Evolutionary conservation across 2,329 filamentous ascomycete species (phyloP).

Genomic region (Drechslerella coelobrocha): DNA sequence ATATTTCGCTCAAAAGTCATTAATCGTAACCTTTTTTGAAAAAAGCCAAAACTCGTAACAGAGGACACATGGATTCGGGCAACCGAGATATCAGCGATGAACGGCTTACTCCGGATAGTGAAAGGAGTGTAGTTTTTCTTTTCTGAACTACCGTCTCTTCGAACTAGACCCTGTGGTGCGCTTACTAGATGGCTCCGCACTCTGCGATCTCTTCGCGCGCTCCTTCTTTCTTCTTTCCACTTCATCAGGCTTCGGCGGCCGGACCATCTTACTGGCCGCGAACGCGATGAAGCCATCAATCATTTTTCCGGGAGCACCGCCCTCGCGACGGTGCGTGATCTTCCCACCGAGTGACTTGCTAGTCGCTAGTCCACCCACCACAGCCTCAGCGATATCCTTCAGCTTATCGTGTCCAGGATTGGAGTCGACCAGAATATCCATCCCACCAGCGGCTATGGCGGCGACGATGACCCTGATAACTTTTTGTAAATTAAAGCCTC

Average conservation of each 20-base stretch:
- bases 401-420: conserved; percentile 34
- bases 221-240: conserved; percentile 36
- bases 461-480: conserved; percentile 39
- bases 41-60: too few relatives aligned
- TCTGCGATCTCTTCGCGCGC: conserved; percentile 23
- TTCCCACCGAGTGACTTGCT: conserved; percentile 43
- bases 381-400: conserved; percentile 43
- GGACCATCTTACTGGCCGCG: conserved; percentile 48
- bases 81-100: too few relatives aligned
- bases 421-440: conserved; percentile 38
- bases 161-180: conserved; percentile 17
- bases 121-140: too few relatives aligned
- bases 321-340: conserved; percentile 46
- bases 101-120: too few relatives aligned
- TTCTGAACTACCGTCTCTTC: too few relatives aligned
- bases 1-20: too few relatives aligned
- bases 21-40: too few relatives aligned
- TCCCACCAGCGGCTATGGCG: conserved; percentile 38
- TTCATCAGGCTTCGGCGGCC: conserved; percentile 41
- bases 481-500: conserved; percentile 41
- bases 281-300: conserved; percentile 48
- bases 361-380: conserved; percentile 42
- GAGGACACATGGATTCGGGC: too few relatives aligned
- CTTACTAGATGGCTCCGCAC: conserved; percentile 26
- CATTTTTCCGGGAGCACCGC: conserved; percentile 40